These are phyloP conservation scores for Pyrenochaeta sp. DNA, from an alignment of 2,329 filamentous ascomycete species.

Conservation along the genomic window DNA sequence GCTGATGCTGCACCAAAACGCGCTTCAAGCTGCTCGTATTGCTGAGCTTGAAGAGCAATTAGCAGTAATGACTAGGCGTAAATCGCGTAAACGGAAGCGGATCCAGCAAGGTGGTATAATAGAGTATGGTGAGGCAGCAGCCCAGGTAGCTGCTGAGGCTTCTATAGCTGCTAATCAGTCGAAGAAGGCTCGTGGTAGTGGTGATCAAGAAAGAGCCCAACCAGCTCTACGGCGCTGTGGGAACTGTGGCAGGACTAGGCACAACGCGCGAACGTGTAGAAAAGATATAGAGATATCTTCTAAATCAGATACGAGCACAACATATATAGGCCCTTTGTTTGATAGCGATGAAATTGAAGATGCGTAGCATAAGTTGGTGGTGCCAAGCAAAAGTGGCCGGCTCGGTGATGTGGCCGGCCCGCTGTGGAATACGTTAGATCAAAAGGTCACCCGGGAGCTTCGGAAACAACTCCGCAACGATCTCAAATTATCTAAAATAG, in stretches of 20 bases:
- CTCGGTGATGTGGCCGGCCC: not conserved
- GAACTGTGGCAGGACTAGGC: conserved; percentile 13
- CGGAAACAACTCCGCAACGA: too few species aligned
- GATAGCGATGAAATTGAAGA: not conserved
- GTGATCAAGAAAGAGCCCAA: conserved; percentile 16
- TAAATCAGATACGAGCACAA: not conserved
- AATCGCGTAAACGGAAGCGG: conserved; percentile 19
- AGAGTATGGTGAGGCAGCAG: conserved; percentile 20
- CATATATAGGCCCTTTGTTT: not conserved
- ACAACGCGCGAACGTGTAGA: conserved; percentile 13
- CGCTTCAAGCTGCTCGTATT: not conserved
- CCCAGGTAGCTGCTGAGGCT: conserved; percentile 2
- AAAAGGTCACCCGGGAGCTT: too few species aligned
- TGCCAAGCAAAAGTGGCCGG: not conserved
- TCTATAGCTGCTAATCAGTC: conserved; percentile 1
- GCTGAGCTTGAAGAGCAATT: not conserved
- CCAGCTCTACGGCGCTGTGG: conserved; percentile 9
- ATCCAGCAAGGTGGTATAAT: conserved; percentile 21
- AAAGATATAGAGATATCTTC: conserved; percentile 9
- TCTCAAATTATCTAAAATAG: too few species aligned
- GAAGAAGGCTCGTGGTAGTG: not conserved
- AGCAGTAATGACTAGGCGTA: not conserved
- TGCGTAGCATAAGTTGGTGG: not conserved
- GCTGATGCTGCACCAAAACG: conserved; percentile 4
- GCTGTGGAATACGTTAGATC: not conserved